phyloP scores from a whole-genome alignment of 2,329 filamentous ascomycete species.

The Talaromyces sp. region DNA sequence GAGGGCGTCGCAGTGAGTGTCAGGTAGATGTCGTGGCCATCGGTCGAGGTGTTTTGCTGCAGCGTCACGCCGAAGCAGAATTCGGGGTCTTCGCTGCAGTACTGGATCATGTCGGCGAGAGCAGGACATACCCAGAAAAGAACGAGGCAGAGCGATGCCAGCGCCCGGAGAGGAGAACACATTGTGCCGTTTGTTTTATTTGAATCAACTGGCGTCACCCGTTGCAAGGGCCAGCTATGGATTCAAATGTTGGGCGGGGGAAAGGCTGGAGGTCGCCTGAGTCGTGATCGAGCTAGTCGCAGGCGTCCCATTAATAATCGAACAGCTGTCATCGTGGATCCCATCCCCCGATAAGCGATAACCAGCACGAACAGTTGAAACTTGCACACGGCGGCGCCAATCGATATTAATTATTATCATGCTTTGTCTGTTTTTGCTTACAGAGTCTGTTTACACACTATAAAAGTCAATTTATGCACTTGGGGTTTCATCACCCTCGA shows the following conservation, averaged over 20 bases:
- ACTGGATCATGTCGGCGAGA: slow-evolving; percentile 10
- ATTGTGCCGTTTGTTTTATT: neutral
- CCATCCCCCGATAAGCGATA: neutral
- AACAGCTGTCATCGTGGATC: neutral
- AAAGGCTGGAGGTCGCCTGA: neutral
- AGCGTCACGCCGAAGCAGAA: slow-evolving; percentile 12
- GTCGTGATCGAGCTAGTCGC: neutral
- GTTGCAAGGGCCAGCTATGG: neutral
- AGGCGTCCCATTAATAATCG: neutral
- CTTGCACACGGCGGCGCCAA: too few species aligned
- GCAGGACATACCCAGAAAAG: slow-evolving; percentile 15
- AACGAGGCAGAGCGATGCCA: neutral
- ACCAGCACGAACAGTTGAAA: too few species aligned
- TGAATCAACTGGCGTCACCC: neutral
- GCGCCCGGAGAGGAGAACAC: neutral
- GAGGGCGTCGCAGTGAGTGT: slow-evolving; percentile 10
- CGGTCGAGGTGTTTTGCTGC: slow-evolving; percentile 8
- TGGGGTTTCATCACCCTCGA: too few species aligned
- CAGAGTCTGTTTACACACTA: neutral
- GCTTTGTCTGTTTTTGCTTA: neutral
- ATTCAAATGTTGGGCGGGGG: neutral
- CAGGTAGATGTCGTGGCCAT: slow-evolving; percentile 10
- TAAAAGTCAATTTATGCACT: neutral
- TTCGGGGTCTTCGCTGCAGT: slow-evolving; percentile 7
- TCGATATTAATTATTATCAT: neutral